phyloP scores from a whole-genome alignment of 768 basidiomycete species.

The Kwoniella sp. region DNA sequence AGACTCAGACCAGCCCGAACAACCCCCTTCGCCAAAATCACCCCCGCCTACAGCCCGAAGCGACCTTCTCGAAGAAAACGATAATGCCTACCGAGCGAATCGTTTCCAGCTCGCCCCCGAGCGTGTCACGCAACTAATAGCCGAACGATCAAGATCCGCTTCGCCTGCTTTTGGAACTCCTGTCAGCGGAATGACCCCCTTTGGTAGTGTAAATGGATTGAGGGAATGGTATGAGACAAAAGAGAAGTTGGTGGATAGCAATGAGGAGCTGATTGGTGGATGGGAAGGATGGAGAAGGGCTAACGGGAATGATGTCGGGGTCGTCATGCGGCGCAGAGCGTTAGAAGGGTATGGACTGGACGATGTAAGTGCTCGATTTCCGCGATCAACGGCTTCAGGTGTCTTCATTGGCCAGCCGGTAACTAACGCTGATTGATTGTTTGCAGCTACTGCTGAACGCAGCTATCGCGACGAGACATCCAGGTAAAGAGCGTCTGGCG shows the following conservation, averaged over 20 bases:
- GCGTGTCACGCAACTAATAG: constrained; percentile 22
- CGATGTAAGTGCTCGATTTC: constrained; percentile 46
- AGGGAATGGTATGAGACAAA: constrained; percentile 23
- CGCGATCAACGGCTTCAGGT: too few relatives aligned
- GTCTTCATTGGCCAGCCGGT: too few relatives aligned
- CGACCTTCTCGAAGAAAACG: constrained; percentile 5
- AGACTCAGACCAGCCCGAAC: not conserved
- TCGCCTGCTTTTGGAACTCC: constrained; percentile 8
- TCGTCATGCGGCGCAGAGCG: constrained; percentile 45
- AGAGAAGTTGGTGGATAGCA: constrained; percentile 19
- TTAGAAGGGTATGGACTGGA: constrained; percentile 50
- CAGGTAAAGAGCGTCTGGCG: constrained; percentile 35
- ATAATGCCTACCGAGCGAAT: constrained; percentile 21
- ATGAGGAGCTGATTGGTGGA: constrained; percentile 27
- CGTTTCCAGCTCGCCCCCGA: constrained; percentile 41
- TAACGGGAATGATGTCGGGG: constrained; percentile 43
- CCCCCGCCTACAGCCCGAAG: not conserved
- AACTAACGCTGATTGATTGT: not conserved
- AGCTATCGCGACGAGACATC: constrained; percentile 43
- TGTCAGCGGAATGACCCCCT: constrained; percentile 4
- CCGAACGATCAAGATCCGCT: constrained; percentile 19
- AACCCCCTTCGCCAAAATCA: constrained; percentile 7
- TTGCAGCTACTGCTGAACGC: constrained; percentile 45
- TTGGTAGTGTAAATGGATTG: constrained; percentile 8
- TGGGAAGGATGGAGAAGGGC: constrained; percentile 25